These are phyloP conservation scores for Plasmodium knowlesi DNA, from an alignment of 169 alveolate species.

Conservation along the genomic window DNA sequence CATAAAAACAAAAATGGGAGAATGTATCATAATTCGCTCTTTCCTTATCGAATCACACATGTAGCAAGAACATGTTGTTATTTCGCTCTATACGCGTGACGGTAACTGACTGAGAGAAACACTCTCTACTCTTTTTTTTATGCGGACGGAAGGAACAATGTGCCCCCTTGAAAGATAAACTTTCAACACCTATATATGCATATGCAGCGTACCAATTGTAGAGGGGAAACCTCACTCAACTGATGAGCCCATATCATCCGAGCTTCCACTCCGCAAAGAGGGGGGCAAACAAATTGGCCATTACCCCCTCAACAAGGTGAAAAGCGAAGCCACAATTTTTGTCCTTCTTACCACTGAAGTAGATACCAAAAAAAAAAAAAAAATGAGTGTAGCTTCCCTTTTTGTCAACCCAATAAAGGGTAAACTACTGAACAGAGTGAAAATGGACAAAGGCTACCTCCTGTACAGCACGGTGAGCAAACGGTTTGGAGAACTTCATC, in stretches of 20 bases:
- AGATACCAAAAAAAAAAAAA: neutral
- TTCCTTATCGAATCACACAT: neutral
- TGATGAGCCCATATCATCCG: neutral
- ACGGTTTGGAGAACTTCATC: constrained; percentile 54
- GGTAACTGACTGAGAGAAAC: neutral
- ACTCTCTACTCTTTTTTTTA: neutral
- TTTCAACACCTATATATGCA: neutral
- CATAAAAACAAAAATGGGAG: neutral
- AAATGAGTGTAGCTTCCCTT: neutral
- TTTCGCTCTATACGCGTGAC: neutral
- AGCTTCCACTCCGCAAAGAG: neutral
- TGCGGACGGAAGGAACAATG: neutral
- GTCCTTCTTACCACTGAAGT: neutral
- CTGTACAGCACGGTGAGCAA: constrained; percentile 27
- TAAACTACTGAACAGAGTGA: neutral
- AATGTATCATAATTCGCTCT: neutral
- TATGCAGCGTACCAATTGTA: neutral
- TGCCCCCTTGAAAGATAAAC: neutral
- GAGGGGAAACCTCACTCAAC: neutral
- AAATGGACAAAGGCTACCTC: neutral
- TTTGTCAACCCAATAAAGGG: neutral
- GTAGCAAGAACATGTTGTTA: neutral
- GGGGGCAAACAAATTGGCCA: neutral
- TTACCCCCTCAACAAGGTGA: neutral
- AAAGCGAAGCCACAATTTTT: neutral